Evolutionary conservation across 352 stramenopile genomes (phyloP).

Genomic region (Aphanomyces invadans): DNA sequence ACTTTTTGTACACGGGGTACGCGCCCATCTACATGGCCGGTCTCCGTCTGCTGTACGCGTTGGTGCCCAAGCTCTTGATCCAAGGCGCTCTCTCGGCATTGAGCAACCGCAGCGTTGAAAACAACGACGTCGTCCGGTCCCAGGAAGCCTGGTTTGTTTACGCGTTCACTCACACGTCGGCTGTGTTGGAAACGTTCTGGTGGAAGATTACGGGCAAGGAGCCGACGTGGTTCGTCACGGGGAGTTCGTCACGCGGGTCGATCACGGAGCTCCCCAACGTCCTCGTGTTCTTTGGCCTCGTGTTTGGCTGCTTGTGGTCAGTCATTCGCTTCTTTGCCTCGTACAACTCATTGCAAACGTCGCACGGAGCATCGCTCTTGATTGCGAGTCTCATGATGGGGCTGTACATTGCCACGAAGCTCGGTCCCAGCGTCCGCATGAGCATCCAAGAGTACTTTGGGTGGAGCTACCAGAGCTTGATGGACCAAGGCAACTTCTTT

Average conservation of each 20-base stretch:
- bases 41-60: slow-evolving; percentile 49
- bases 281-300: slow-evolving; percentile 62
- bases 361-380: slow-evolving; percentile 68
- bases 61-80: slow-evolving; percentile 71
- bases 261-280: slow-evolving; percentile 74
- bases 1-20: slow-evolving; percentile 82
- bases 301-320: slow-evolving; percentile 71
- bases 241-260: slow-evolving; percentile 49
- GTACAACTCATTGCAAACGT: slow-evolving; percentile 67
- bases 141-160: slow-evolving; percentile 78
- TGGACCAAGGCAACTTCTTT: slow-evolving; percentile 84
- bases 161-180: slow-evolving; percentile 71
- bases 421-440: slow-evolving; percentile 74
- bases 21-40: slow-evolving; percentile 72
- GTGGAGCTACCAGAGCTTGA: slow-evolving; percentile 83
- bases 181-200: slow-evolving; percentile 64
- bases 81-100: slow-evolving; percentile 63
- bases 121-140: slow-evolving; percentile 71
- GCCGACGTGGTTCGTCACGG: slow-evolving; percentile 61
- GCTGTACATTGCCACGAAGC: slow-evolving; percentile 65
- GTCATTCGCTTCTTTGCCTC: slow-evolving; percentile 70
- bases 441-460: slow-evolving; percentile 83
- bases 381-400: slow-evolving; percentile 62
- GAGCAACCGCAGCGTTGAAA: slow-evolving; percentile 69
- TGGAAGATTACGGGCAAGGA: slow-evolving; percentile 78